A percentile compares a stretch with the other conserved stretches of the same genome.
Conservation (phyloP, 176 grass and related monocot genomes). For the Phragmites australis region DNA sequence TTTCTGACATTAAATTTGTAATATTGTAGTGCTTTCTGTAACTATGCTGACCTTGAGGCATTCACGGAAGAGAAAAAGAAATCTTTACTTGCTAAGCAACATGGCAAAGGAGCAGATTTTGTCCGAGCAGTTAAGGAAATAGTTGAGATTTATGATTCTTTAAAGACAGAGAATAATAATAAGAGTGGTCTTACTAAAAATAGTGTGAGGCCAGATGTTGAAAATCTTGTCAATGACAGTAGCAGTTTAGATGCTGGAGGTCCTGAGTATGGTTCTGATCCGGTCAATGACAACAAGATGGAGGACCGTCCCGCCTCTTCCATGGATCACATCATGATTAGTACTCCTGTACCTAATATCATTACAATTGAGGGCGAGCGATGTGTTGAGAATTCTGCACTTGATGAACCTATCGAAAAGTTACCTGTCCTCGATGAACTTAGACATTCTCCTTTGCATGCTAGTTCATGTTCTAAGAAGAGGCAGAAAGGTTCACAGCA, state of each 20-base stretch:
- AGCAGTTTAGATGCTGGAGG: slow-evolving; percentile 41
- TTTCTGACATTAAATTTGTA: slow-evolving; percentile 35
- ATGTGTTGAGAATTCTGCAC: slow-evolving; percentile 56
- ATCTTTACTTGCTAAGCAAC: slow-evolving; percentile 70
- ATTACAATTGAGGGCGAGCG: slow-evolving; percentile 29
- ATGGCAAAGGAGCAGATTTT: slow-evolving; percentile 97
- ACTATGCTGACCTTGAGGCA: slow-evolving; percentile 89
- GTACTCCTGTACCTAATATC: slow-evolving; percentile 32
- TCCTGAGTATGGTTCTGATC: slow-evolving; percentile 33
- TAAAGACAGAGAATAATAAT: slow-evolving; percentile 58
- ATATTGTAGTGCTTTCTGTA: slow-evolving; percentile 82
- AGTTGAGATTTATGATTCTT: slow-evolving; percentile 78
- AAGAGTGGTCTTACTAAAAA: slow-evolving; percentile 27
- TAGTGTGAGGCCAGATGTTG: neutral
- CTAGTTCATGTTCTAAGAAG: slow-evolving; percentile 58
- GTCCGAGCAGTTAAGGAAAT: slow-evolving; percentile 91
- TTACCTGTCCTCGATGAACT: slow-evolving; percentile 49
- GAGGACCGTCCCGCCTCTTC: slow-evolving; percentile 33
- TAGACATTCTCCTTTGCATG: slow-evolving; percentile 38
- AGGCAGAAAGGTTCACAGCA: slow-evolving; percentile 37
- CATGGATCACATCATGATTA: slow-evolving; percentile 41
- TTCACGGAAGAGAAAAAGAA: slow-evolving; percentile 99
- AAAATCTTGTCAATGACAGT: slow-evolving; percentile 32
- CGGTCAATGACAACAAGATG: slow-evolving; percentile 40
- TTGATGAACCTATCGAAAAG: slow-evolving; percentile 54